phyloP scores from a whole-genome alignment of 78 protist genomes.

The Protostelium mycophagum region DNA sequence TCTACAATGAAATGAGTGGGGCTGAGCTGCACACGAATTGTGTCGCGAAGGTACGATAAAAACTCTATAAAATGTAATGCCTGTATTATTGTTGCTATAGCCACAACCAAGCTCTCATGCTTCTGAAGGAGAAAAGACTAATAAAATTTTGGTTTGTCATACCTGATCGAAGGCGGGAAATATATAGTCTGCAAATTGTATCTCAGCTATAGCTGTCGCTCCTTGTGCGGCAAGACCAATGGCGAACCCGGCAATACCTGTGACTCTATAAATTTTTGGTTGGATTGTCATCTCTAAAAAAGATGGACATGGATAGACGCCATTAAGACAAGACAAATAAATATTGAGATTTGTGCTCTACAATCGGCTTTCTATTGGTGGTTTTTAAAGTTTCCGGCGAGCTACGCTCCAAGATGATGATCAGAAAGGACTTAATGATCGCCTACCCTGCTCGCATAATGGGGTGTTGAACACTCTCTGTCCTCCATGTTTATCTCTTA shows the following conservation, averaged over 20 bases:
- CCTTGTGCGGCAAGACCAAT: slow-evolving; percentile 93
- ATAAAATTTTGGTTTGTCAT: not conserved
- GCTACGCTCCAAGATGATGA: no score
- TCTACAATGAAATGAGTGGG: slow-evolving; percentile 22
- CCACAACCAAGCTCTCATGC: not conserved
- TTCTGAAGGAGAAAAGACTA: not conserved
- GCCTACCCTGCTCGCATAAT: slow-evolving; percentile 92
- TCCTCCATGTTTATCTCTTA: slow-evolving; percentile 80
- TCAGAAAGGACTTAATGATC: no score
- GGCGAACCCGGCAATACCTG: slow-evolving; percentile 87
- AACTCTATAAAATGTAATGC: not conserved
- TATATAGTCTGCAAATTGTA: slow-evolving; percentile 97
- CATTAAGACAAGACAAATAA: no score
- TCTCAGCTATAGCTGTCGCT: slow-evolving; percentile 91
- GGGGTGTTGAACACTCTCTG: slow-evolving; percentile 95
- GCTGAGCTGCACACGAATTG: not conserved
- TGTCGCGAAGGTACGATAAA: not conserved
- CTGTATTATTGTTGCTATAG: not conserved
- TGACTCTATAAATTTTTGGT: not conserved
- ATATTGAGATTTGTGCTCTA: no score
- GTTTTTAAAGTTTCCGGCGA: no score
- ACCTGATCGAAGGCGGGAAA: slow-evolving; percentile 96
- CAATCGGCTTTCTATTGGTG: no score
- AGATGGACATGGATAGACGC: no score
- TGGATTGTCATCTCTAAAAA: not conserved